A percentile compares a stretch with the other conserved stretches of the same genome.
Evolutionary conservation across 164 flowering plant species (phyloP).

Genomic region (Brasenia schreberi): DNA sequence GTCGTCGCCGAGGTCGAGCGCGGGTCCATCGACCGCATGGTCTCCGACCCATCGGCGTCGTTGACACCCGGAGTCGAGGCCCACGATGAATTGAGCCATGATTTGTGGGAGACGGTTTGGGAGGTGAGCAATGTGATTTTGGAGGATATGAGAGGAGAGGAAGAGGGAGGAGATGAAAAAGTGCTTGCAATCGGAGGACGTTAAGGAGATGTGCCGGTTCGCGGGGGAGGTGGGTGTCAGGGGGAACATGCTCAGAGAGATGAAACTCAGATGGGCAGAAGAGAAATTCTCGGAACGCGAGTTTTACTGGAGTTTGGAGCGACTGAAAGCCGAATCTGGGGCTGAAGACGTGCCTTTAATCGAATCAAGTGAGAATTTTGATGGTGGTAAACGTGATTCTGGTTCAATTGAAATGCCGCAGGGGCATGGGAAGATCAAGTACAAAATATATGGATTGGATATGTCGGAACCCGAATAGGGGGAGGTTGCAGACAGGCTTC

Average conservation of each 20-base stretch:
- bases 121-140: conserved; percentile 62
- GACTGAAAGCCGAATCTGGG: conserved; percentile 16
- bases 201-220: conserved; percentile 66
- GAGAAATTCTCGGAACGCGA: conserved; percentile 78
- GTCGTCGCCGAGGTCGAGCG: conserved; percentile 66
- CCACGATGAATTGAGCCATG: conserved; percentile 54
- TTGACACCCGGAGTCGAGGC: not conserved
- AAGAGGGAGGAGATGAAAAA: conserved; percentile 77
- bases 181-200: conserved; percentile 54
- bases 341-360: conserved; percentile 9
- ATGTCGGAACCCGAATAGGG: conserved; percentile 72
- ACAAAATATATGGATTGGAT: conserved; percentile 87
- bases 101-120: conserved; percentile 78
- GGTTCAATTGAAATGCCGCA: conserved; percentile 39
- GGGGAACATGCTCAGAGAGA: conserved; percentile 82
- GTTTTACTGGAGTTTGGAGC: conserved; percentile 47
- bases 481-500: conserved; percentile 60
- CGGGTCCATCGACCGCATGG: conserved; percentile 34
- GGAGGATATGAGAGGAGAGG: conserved; percentile 61
- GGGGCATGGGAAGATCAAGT: conserved; percentile 68
- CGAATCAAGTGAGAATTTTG: conserved; percentile 7
- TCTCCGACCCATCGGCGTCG: conserved; percentile 18
- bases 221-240: conserved; percentile 81
- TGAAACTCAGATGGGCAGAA: conserved; percentile 85
- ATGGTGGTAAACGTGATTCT: not conserved